A percentile compares a stretch with the other conserved stretches of the same genome.
phyloP scores from a whole-genome alignment of 2,329 filamentous ascomycete species.

The Aureobasidium zeae region DNA sequence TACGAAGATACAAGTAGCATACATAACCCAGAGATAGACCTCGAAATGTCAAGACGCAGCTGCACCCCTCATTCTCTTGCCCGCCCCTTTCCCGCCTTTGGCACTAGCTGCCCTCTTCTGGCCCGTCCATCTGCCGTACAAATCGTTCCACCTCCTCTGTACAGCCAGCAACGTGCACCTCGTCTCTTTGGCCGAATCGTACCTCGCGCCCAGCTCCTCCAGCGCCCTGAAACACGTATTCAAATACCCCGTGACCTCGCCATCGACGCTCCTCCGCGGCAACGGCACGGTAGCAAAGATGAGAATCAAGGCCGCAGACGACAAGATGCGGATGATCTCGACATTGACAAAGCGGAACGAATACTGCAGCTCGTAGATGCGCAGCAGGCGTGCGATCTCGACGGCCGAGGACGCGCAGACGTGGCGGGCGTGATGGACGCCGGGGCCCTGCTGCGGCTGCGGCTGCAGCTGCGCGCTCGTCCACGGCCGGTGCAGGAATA shows the following conservation, averaged over 20 bases:
- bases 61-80: slow-evolving; percentile 9
- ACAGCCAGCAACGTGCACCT: slow-evolving; percentile 16
- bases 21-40: too few relatives aligned
- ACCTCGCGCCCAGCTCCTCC: slow-evolving; percentile 34
- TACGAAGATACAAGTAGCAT: too few relatives aligned
- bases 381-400: slow-evolving; percentile 33
- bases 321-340: slow-evolving; percentile 37
- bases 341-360: slow-evolving; percentile 37
- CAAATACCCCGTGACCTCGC: slow-evolving; percentile 29
- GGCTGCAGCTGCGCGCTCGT: slow-evolving; percentile 36
- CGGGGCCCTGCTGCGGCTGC: slow-evolving; percentile 34
- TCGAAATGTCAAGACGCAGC: too few relatives aligned
- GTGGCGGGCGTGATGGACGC: slow-evolving; percentile 35
- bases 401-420: slow-evolving; percentile 36
- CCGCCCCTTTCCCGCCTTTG: neutral
- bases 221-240: slow-evolving; percentile 36
- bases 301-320: slow-evolving; percentile 34
- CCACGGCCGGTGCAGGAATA: slow-evolving; percentile 38
- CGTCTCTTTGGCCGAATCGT: slow-evolving; percentile 31
- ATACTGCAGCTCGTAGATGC: slow-evolving; percentile 34
- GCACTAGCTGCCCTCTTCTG: neutral
- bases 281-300: slow-evolving; percentile 25
- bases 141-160: slow-evolving; percentile 16
- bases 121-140: slow-evolving; percentile 11
- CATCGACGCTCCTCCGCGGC: slow-evolving; percentile 8